These are phyloP conservation scores for Lactarius hatsudake DNA, from an alignment of 768 basidiomycete genomes.

Conservation along the genomic window DNA sequence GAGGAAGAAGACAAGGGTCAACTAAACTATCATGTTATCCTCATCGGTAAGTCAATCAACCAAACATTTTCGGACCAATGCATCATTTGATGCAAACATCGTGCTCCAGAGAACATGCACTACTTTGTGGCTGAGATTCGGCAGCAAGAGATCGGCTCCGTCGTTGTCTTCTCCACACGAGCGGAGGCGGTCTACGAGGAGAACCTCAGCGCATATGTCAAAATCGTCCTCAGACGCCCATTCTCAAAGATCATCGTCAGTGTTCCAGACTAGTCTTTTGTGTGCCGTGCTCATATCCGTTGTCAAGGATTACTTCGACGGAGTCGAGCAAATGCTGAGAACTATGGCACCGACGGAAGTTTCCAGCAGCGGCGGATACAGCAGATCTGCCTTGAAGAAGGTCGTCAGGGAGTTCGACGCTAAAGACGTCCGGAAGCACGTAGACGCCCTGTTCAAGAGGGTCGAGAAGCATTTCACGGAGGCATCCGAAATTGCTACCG, in stretches of 20 bases:
- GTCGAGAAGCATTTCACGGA: constrained; percentile 97
- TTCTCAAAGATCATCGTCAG: constrained; percentile 76
- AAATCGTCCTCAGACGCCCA: constrained; percentile 79
- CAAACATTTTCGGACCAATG: not conserved
- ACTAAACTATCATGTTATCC: constrained; percentile 91
- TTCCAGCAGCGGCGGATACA: constrained; percentile 70
- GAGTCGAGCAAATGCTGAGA: constrained; percentile 81
- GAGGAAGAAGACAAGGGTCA: constrained; percentile 96
- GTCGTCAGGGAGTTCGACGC: constrained; percentile 78
- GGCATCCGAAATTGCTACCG: constrained; percentile 61
- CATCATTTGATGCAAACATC: not conserved
- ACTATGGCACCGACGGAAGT: constrained; percentile 78
- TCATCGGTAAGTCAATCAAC: constrained; percentile 68
- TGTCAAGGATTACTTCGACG: constrained; percentile 92
- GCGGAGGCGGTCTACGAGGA: constrained; percentile 88
- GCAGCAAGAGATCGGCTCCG: constrained; percentile 61
- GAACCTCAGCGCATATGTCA: constrained; percentile 82
- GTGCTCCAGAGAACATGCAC: constrained; percentile 86
- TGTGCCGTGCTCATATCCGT: constrained; percentile 2
- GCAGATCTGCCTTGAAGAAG: constrained; percentile 74
- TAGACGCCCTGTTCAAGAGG: constrained; percentile 83
- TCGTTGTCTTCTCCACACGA: constrained; percentile 58
- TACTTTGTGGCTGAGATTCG: constrained; percentile 84
- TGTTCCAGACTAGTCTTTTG: not conserved
- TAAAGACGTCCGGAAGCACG: constrained; percentile 87